Base-by-base conservation (phyloP, 768 basidiomycete species). In the Tulasnella sp. region DNA sequence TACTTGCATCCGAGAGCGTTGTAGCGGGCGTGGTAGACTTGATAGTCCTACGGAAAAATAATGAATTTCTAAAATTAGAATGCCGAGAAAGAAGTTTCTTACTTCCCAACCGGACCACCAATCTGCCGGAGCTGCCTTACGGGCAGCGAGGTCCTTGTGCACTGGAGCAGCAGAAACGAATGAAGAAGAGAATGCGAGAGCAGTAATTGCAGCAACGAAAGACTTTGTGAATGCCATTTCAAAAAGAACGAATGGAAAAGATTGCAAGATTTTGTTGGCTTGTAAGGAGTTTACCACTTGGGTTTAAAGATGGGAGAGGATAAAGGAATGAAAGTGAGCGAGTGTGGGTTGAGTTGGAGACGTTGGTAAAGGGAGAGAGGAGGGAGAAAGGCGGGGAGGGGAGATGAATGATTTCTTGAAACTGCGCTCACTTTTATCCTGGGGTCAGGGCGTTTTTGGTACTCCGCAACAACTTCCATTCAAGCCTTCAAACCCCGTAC, bases 1-100 rank as follows among this genome's bases (percentile, higher is more conserved):
- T 42, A 48, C 55, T 59, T 53, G 59, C 66, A 66, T 53, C 58
- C 58, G 55, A 64, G 58, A 53, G 57, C 57, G 55, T 57, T 37
- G 63, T 62, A 62, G 52, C 63, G 40, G 55, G 56, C 40, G 58
- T 62, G 59, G 63, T 61, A 34, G 16, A 16, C 20, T 33, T 35
- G 10, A 33, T 33, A 29, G 24, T 25, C 28, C 44, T 50, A 39
- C n/a, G 40, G 24, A 4, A 16, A 19, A n/a, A 37, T 22, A n/a
- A n/a, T n/a, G n/a, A n/a, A n/a, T n/a, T n/a, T n/a, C n/a, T n/a
- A n/a, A n/a, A n/a, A n/a, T n/a, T n/a, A n/a, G n/a, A n/a, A n/a
- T n/a, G n/a, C n/a, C n/a, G n/a, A n/a, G n/a, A n/a, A n/a, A n/a
- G 8, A 31, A 31, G 32, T 44, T 5, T 19, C 40, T 53, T 54